phyloP scores from a whole-genome alignment of 2,329 filamentous ascomycete genomes.

The Exserohilum turcica region DNA sequence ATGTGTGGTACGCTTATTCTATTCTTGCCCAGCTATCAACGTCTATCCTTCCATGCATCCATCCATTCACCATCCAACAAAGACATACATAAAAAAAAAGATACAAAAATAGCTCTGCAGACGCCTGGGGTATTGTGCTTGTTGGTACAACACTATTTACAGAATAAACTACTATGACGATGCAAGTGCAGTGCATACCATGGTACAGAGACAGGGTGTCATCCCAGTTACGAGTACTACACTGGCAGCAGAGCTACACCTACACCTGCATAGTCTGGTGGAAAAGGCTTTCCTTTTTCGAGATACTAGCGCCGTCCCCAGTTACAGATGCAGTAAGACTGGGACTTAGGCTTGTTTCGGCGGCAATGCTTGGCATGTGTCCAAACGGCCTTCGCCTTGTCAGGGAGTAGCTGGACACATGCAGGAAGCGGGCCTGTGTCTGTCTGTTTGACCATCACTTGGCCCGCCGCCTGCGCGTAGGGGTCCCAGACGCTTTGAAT shows the following conservation, averaged over 20 bases:
- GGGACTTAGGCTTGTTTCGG: slow-evolving; percentile 18
- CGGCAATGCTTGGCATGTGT: slow-evolving; percentile 9
- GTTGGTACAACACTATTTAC: slow-evolving; percentile 8
- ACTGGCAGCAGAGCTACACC: too few species aligned
- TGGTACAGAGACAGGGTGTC: too few species aligned
- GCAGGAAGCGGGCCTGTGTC: background rate
- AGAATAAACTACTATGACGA: background rate
- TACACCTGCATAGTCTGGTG: too few species aligned
- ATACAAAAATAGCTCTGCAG: too few species aligned
- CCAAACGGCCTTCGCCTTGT: slow-evolving; percentile 5
- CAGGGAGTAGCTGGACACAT: background rate
- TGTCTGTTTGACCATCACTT: slow-evolving; percentile 1
- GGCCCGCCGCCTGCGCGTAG: background rate
- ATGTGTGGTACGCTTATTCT: too few species aligned
- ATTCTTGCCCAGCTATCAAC: too few species aligned
- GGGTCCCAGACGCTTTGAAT: background rate
- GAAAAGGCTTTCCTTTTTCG: too few species aligned
- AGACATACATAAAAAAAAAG: too few species aligned
- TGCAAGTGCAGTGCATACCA: background rate
- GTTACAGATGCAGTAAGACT: background rate
- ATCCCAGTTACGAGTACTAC: too few species aligned
- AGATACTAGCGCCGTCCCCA: background rate
- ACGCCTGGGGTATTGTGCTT: background rate
- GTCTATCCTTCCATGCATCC: too few species aligned
- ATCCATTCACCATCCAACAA: too few species aligned